Conservation (phyloP, 768 basidiomycete species). For the Mycena galericulata region DNA sequence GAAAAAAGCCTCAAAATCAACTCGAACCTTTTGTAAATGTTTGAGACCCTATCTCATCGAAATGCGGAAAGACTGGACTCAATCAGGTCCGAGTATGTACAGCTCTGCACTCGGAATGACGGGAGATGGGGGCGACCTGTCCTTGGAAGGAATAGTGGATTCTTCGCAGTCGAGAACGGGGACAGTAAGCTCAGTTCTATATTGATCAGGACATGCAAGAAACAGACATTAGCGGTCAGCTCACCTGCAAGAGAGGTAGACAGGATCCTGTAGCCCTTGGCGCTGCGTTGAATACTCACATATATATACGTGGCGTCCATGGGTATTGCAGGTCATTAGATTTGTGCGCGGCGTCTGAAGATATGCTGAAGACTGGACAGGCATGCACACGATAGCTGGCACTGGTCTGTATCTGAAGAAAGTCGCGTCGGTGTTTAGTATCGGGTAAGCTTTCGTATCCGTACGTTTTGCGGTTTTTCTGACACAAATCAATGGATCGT, state of each 20-base stretch:
- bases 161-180: background rate
- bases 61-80: no score
- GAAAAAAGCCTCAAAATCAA: background rate
- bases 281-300: no score
- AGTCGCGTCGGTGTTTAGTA: background rate
- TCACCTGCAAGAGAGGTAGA: no score
- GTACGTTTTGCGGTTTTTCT: background rate
- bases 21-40: background rate
- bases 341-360: background rate
- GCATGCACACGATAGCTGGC: background rate
- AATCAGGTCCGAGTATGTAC: no score
- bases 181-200: no score
- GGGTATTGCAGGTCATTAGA: background rate
- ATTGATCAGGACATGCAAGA: no score
- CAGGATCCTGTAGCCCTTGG: no score
- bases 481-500: background rate
- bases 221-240: no score
- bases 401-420: background rate
- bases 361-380: background rate
- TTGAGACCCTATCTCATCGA: no score
- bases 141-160: background rate
- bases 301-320: background rate
- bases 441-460: background rate
- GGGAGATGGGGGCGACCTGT: no score
- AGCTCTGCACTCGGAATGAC: no score